phyloP scores from a whole-genome alignment of 495 filamentous ascomycete species.

The Podospora australis region DNA sequence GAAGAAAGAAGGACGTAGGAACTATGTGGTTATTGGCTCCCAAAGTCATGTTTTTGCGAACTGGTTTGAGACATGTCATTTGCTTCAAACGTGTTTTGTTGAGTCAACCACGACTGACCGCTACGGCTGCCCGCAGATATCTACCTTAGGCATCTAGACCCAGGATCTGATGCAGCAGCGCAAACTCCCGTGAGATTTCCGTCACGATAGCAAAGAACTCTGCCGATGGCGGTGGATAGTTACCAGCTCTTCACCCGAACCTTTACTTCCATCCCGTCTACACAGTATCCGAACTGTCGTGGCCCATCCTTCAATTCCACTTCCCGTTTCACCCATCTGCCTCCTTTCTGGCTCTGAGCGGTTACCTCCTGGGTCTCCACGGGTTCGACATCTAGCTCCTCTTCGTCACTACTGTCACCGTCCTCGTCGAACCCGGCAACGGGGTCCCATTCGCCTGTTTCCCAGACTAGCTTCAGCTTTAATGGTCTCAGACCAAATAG shows the following conservation, averaged over 20 bases:
- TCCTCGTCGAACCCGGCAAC: conserved; percentile 57
- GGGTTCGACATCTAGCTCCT: conserved; percentile 35
- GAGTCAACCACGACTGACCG: too few relatives aligned
- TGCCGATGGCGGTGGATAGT: too few relatives aligned
- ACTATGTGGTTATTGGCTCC: too few relatives aligned
- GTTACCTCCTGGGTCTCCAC: conserved; percentile 11
- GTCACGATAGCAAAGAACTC: neutral
- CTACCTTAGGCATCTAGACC: too few relatives aligned
- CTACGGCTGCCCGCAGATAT: too few relatives aligned
- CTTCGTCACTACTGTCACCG: conserved; percentile 51
- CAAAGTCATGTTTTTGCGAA: too few relatives aligned
- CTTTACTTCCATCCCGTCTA: conserved; percentile 62
- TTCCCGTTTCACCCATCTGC: conserved; percentile 63
- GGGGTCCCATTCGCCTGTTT: conserved; percentile 81
- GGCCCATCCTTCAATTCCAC: conserved; percentile 77
- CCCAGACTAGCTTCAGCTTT: conserved; percentile 61
- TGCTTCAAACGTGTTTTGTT: too few relatives aligned
- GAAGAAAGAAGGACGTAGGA: too few relatives aligned
- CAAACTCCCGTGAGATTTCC: too few relatives aligned
- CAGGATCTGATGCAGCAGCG: too few relatives aligned
- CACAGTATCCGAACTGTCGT: conserved; percentile 71
- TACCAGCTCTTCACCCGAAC: conserved; percentile 57
- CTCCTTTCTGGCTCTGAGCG: conserved; percentile 22
- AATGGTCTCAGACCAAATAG: conserved; percentile 61
- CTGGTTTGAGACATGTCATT: too few relatives aligned